Base-by-base conservation (phyloP, 1,284 basidiomycete genomes). In the Trametes versicolor region DNA sequence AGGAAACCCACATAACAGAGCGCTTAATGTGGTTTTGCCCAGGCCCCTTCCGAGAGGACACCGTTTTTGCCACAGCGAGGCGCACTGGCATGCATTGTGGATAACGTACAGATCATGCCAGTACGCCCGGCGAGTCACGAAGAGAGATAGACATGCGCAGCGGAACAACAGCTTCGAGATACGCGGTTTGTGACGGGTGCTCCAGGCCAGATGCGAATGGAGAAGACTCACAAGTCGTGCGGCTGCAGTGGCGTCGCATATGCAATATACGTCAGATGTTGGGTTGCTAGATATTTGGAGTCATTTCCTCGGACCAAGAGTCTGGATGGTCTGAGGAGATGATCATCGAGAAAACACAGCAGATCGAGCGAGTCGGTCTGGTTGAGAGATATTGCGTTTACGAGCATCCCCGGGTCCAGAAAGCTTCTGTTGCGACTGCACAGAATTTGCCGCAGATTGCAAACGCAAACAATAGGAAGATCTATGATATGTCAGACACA, bases 31-130 rank as follows among this genome's bases (percentile, higher is more conserved):
- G 41, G 41, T 7, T 43, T 43, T n/a, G 23, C 27, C 23, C 7
- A 27, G 34, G 27, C 54, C 25, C 53, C 13, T 49, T 43, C n/a
- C 21, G 10, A 60, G 61, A 66, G 58, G 15, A 27, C 29, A 17
- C 54, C 54, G 32, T 45, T 58, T 48, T 29, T 29, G 53, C 47
- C 17, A 27, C 15, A 15, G 9, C 25, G 54, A 37, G 39, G 32
- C 37, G 45, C 47, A 55, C 37, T 34, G 50, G 17, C 21, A 32
- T 23, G 36, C 54, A 43, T 27, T 37, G n/a, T 19, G 5, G 13
- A 63, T 66, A 39, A 63, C 64, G 64, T 66, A 66, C 60, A 10
- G 34, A 10, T 4, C 36, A 50, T 32, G 27, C 29, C n/a, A n/a
- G 23, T 21, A 45, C 19, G 21, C 36, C 27, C 19, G 41, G 25